These are phyloP conservation scores for Jackrogersella multiformis DNA, from an alignment of 495 filamentous ascomycete species.

Conservation along the genomic window DNA sequence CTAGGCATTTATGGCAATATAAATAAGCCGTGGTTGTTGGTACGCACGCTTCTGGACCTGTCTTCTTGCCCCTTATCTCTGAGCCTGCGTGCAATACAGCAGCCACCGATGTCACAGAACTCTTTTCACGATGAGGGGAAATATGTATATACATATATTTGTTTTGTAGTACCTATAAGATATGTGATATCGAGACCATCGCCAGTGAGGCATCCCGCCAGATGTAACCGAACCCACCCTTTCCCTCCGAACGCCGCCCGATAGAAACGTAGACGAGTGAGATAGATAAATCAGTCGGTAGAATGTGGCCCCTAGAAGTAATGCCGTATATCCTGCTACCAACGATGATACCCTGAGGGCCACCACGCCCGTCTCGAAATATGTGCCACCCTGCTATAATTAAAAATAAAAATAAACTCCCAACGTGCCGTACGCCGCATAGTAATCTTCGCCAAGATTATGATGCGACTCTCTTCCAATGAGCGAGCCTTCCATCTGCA, in stretches of 20 bases:
- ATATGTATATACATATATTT: constrained; percentile 23
- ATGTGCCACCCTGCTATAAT: constrained; percentile 27
- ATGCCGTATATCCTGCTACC: constrained; percentile 21
- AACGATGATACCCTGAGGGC: constrained; percentile 7
- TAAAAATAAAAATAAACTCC: too few species aligned
- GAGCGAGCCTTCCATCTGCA: constrained; percentile 25
- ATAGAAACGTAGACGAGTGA: constrained; percentile 15
- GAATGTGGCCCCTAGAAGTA: constrained; percentile 7
- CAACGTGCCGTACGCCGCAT: constrained; percentile 27
- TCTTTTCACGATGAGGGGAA: constrained; percentile 20
- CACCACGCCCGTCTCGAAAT: constrained; percentile 13
- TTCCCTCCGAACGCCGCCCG: constrained; percentile 17
- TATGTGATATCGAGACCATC: constrained; percentile 21
- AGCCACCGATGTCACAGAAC: constrained; percentile 9
- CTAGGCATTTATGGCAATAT: constrained; percentile 7
- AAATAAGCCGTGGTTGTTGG: neutral
- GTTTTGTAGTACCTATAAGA: constrained; percentile 25
- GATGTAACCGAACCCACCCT: constrained; percentile 12
- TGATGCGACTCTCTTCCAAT: constrained; percentile 28
- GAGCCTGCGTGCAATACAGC: neutral
- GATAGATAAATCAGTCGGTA: constrained; percentile 8
- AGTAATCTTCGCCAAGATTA: constrained; percentile 32
- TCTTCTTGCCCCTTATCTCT: neutral
- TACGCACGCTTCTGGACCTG: constrained; percentile 3
- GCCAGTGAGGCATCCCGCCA: constrained; percentile 2